Evolutionary conservation across 1,139 yeast species (phyloP).

Genomic region (Nakaseomyces sp.): DNA sequence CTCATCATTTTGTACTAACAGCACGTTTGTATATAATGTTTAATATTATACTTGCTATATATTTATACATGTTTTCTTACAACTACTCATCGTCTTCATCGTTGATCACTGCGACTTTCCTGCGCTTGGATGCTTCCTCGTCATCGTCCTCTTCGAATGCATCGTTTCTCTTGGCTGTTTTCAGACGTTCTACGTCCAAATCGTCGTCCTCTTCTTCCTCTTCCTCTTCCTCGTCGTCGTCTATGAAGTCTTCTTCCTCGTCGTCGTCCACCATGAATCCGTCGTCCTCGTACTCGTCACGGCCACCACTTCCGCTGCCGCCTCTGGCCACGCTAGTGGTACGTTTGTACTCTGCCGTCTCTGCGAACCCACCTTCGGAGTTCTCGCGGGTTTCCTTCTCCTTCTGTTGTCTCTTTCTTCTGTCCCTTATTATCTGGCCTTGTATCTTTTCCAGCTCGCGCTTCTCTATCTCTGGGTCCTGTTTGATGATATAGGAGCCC

Average conservation of each 20-base stretch:
- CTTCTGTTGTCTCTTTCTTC: constrained; percentile 55
- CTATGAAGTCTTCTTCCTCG: constrained; percentile 43
- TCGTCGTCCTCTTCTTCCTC: constrained; percentile 41
- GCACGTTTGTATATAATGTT: neutral
- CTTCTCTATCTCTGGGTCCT: constrained; percentile 82
- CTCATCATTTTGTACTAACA: too few species aligned
- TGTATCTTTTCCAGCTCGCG: constrained; percentile 75
- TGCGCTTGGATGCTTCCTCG: constrained; percentile 30
- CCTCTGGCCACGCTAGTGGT: constrained; percentile 19
- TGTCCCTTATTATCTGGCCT: constrained; percentile 57
- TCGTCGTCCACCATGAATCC: constrained; percentile 37
- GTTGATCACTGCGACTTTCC: constrained; percentile 47
- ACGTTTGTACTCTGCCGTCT: constrained; percentile 3
- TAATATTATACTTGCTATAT: too few species aligned
- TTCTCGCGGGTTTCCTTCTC: constrained; percentile 42
- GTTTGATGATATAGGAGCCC: constrained; percentile 66
- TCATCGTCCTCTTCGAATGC: constrained; percentile 27
- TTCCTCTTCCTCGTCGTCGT: constrained; percentile 38
- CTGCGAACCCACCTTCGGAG: constrained; percentile 10
- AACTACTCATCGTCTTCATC: constrained; percentile 58
- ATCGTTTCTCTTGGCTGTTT: constrained; percentile 50
- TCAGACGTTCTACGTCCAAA: constrained; percentile 57
- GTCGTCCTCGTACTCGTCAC: constrained; percentile 39
- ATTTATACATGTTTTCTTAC: neutral
- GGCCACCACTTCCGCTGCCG: constrained; percentile 21